These are phyloP conservation scores for Nakazawaea holstii DNA, from an alignment of 805 yeast genomes.

Conservation along the genomic window DNA sequence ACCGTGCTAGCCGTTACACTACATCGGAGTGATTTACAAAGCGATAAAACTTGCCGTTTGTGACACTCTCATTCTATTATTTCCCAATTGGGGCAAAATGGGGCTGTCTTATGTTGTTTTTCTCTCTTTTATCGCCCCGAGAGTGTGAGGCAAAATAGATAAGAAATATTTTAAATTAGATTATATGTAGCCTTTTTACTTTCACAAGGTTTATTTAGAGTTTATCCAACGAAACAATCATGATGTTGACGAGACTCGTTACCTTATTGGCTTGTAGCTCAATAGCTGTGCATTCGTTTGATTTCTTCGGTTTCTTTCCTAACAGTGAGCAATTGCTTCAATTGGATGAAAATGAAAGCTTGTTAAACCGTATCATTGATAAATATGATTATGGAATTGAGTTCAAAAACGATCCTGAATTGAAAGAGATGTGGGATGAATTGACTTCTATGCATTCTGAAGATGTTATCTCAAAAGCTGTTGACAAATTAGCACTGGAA, in stretches of 20 bases:
- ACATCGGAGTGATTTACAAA: conserved; percentile 44
- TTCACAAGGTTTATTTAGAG: too few relatives aligned
- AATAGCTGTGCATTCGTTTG: neutral
- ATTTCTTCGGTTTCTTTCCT: neutral
- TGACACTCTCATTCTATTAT: neutral
- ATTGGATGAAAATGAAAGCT: neutral
- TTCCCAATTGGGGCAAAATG: too few relatives aligned
- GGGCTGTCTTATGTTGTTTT: too few relatives aligned
- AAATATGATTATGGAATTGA: neutral
- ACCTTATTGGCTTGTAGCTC: neutral
- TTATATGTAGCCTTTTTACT: too few relatives aligned
- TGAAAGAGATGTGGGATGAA: neutral
- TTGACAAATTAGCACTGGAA: neutral
- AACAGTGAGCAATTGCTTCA: neutral
- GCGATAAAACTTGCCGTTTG: neutral
- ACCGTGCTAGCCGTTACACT: conserved; percentile 82
- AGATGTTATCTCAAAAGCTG: neutral
- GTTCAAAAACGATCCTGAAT: neutral
- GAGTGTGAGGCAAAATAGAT: too few relatives aligned
- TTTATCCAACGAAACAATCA: too few relatives aligned
- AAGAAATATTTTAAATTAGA: too few relatives aligned
- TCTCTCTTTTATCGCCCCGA: too few relatives aligned
- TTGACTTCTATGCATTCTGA: neutral
- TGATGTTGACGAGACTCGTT: neutral
- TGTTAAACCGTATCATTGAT: neutral